phyloP scores from a whole-genome alignment of 2,329 filamentous ascomycete genomes.

The Elsinoe fawcettii region DNA sequence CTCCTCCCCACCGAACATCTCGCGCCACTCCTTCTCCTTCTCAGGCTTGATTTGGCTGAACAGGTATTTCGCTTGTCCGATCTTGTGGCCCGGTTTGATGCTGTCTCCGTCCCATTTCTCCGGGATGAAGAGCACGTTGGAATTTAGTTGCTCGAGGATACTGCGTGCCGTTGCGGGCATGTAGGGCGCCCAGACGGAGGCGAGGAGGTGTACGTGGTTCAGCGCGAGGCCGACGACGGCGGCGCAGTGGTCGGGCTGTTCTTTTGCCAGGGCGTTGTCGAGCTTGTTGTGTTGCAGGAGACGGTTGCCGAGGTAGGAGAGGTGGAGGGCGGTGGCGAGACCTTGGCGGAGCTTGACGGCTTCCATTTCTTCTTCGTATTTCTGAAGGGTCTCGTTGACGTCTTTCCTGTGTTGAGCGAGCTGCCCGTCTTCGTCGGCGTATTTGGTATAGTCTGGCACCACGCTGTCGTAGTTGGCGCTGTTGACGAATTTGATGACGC shows the following conservation, averaged over 20 bases:
- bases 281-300: conserved; percentile 53
- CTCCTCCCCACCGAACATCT: conserved; percentile 61
- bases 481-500: conserved; percentile 61
- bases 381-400: conserved; percentile 57
- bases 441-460: conserved; percentile 53
- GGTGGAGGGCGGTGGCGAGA: conserved; percentile 56
- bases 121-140: conserved; percentile 34
- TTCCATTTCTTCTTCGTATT: conserved; percentile 62
- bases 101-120: conserved; percentile 53
- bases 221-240: conserved; percentile 68
- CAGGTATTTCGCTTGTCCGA: conserved; percentile 71
- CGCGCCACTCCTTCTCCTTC: conserved; percentile 76
- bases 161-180: conserved; percentile 70
- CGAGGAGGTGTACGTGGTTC: conserved; percentile 75
- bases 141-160: conserved; percentile 67
- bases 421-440: conserved; percentile 22
- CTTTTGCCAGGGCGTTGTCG: conserved; percentile 54
- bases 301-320: conserved; percentile 56
- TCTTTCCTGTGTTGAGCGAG: conserved; percentile 46
- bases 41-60: conserved; percentile 77
- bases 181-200: conserved; percentile 71
- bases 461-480: conserved; percentile 61
- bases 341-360: conserved; percentile 62
- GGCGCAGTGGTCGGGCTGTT: conserved; percentile 52
- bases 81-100: conserved; percentile 66